A percentile compares a stretch with the other conserved stretches of the same genome.
phyloP scores from a whole-genome alignment of 768 basidiomycete genomes.

The Saitozyma podzolica region DNA sequence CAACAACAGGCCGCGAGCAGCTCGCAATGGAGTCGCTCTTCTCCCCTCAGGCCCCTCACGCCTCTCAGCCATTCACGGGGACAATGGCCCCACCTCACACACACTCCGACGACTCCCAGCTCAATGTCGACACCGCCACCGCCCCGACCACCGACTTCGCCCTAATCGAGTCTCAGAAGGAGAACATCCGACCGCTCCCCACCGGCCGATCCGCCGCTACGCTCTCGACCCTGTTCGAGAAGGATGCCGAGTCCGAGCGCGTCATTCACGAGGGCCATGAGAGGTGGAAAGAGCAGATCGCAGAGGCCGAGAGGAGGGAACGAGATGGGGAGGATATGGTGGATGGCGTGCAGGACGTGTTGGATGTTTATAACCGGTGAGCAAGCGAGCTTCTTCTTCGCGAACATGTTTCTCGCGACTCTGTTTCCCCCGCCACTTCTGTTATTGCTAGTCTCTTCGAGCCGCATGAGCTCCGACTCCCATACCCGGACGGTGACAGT shows the following conservation, averaged over 20 bases:
- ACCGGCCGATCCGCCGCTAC: slow-evolving; percentile 56
- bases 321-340: slow-evolving; percentile 56
- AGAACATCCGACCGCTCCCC: slow-evolving; percentile 57
- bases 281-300: slow-evolving; percentile 49
- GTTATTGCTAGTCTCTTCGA: too few relatives aligned
- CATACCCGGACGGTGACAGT: too few relatives aligned
- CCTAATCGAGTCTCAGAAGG: slow-evolving; percentile 56
- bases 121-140: too few relatives aligned
- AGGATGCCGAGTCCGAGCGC: slow-evolving; percentile 66
- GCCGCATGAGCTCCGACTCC: too few relatives aligned
- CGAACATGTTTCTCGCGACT: not conserved
- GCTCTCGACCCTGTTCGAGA: slow-evolving; percentile 53
- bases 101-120: too few relatives aligned
- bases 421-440: too few relatives aligned
- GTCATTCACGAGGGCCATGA: slow-evolving; percentile 55
- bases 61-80: not conserved
- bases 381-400: slow-evolving; percentile 6
- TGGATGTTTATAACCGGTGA: slow-evolving; percentile 76
- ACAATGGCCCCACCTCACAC: too few relatives aligned
- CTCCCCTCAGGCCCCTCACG: slow-evolving; percentile 5
- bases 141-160: slow-evolving; percentile 47
- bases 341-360: slow-evolving; percentile 71
- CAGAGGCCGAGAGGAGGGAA: slow-evolving; percentile 53
- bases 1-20: too few relatives aligned
- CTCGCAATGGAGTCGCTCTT: slow-evolving; percentile 7